Evolutionary conservation across 441 rosid species (phyloP).

Genomic region (Euphorbia celastroides): DNA sequence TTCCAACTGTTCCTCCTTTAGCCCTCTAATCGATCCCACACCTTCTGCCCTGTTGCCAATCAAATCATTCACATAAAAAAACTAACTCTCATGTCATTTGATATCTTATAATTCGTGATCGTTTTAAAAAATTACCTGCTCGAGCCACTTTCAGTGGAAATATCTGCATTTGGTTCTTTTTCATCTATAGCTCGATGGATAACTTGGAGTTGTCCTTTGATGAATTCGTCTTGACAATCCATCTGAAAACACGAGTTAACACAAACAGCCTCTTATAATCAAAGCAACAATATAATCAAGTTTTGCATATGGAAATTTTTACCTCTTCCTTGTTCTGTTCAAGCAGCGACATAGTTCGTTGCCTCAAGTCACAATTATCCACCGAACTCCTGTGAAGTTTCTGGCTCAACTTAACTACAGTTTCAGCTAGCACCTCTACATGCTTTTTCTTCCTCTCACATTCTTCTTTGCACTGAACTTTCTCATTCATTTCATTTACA

Average conservation of each 20-base stretch:
- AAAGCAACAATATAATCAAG: neutral
- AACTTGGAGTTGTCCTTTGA: conserved; percentile 5
- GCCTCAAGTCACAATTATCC: conserved; percentile 43
- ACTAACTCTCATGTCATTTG: neutral
- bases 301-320: neutral
- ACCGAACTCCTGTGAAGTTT: conserved; percentile 41
- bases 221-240: conserved; percentile 7
- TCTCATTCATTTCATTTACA: conserved; percentile 53
- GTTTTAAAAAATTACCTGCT: neutral
- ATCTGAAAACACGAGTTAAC: conserved; percentile 12
- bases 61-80: neutral
- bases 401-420: conserved; percentile 34
- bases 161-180: conserved; percentile 7
- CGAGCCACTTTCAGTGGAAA: neutral
- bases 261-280: neutral
- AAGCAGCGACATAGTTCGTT: conserved; percentile 44
- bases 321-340: conserved; percentile 70
- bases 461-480: conserved; percentile 44
- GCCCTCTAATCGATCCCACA: neutral
- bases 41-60: conserved; percentile 7
- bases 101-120: neutral
- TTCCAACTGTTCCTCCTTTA: conserved; percentile 13
- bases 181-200: conserved; percentile 8
- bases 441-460: conserved; percentile 29
- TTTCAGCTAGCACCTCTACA: conserved; percentile 36